Evolutionary conservation across 495 filamentous ascomycete species (phyloP), one percentile per base, ranked within the genome.

Genomic region (Daldinia grandis): DNA sequence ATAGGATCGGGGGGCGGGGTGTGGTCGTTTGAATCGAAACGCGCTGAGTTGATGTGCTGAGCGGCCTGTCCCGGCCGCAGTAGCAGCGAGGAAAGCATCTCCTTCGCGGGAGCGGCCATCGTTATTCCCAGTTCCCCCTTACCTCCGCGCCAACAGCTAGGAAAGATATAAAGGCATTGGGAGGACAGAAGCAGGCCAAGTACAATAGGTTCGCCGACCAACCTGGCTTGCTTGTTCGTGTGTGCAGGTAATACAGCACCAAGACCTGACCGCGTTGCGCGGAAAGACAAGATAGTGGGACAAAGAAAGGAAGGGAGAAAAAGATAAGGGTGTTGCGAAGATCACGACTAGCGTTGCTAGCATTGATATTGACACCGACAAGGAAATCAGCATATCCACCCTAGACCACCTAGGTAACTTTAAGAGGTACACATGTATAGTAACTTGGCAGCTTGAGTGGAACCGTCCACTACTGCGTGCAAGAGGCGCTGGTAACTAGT

Each of bases 21-120:
- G 10, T 74, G 56, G 14, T 74, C 75, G 38, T 78, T 74, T 19
- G 68, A 61, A 44, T 79, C 78, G 50, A 77, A 73, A 58, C 64
- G 63, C 53, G 66, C 60, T 10, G 65, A 59, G 49, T 72, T 68
- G 64, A 67, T 66, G 64, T 68, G 80, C 55, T 61, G 62, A 58
- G 61, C 66, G 33, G 78, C 77, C 62, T 74, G 77, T 62, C 78
- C 79, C 72, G 81, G 76, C 64, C 81, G 79, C 68, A 83, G 78
- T 66, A 83, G 61, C 55, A 83, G 56, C 59, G 78, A 78, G 69
- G 82, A 80, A 65, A 84, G 71, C 83, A 84, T 84, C 30, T 76
- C 73, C 68, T 74, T 77, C 40, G 72, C 70, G 25, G 70, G 68
- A 57, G 66, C 65, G 42, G 74, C 62, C 71, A 74, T 71, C 50